These are phyloP conservation scores for Brettanomyces sp. DNA, from an alignment of 805 yeast species.

Conservation along the genomic window DNA sequence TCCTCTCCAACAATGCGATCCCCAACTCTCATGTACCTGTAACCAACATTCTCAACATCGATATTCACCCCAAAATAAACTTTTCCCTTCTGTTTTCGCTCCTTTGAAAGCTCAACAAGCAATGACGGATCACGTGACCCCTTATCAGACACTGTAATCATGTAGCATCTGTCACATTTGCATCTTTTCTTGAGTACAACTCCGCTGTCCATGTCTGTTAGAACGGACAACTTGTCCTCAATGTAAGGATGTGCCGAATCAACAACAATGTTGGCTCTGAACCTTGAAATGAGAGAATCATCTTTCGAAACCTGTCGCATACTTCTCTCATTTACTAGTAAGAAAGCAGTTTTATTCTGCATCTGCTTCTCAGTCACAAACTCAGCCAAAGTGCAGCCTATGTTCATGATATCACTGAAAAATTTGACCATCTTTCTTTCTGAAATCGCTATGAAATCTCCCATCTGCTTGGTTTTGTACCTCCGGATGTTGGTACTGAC, in stretches of 20 bases:
- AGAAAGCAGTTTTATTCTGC: slow-evolving; percentile 31
- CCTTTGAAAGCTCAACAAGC: slow-evolving; percentile 24
- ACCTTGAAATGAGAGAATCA: slow-evolving; percentile 10
- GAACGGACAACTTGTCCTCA: slow-evolving; percentile 29
- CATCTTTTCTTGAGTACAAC: slow-evolving; percentile 15
- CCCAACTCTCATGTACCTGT: slow-evolving; percentile 1
- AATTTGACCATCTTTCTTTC: slow-evolving; percentile 15
- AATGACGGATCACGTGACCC: slow-evolving; percentile 27
- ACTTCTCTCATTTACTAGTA: slow-evolving; percentile 26
- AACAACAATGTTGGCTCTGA: slow-evolving; percentile 32
- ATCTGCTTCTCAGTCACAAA: slow-evolving; percentile 7
- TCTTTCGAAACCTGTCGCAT: slow-evolving; percentile 11
- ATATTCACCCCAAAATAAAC: slow-evolving; percentile 30
- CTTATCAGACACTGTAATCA: slow-evolving; percentile 33
- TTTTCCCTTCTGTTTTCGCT: slow-evolving; percentile 27
- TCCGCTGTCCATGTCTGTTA: slow-evolving; percentile 10
- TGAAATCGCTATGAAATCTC: slow-evolving; percentile 9
- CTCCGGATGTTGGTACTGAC: slow-evolving; percentile 1
- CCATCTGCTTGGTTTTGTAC: slow-evolving; percentile 3
- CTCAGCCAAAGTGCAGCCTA: slow-evolving; percentile 28
- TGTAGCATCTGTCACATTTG: slow-evolving; percentile 33
- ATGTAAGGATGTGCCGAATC: slow-evolving; percentile 20
- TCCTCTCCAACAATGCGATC: neutral
- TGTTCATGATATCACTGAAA: slow-evolving; percentile 21
- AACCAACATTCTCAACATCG: slow-evolving; percentile 12